Evolutionary conservation across 2,329 filamentous ascomycete species (phyloP), one percentile per base, ranked within the genome.

Genomic region (Massarina eburnea): DNA sequence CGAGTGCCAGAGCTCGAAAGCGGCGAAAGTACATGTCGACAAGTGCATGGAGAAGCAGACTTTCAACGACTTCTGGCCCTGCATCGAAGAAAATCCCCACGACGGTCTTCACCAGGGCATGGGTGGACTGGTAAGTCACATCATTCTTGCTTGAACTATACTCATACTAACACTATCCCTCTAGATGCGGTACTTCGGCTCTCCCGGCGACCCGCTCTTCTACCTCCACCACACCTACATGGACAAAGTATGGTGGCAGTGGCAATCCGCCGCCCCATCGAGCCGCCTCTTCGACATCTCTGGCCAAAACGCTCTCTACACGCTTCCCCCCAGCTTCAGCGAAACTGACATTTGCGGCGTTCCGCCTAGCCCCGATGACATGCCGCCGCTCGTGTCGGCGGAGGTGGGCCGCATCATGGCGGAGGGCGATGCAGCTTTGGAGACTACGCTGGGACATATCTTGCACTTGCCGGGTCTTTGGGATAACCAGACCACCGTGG

Each of bases 141-240:
- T 20, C 2, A 21, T 14, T 22, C 8, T 15, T 12, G 5, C 35
- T 8, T n/a, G 6, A 19, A 5, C 2, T 30, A 8, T 17, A 5
- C 12, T 30, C 27, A 26, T 26, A 14, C 4, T 30, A 30, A 5
- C n/a, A 14, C 12, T 14, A 26, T 26, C n/a, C 6, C 12, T 30
- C 27, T 34, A 59, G 57, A 57, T 61, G 55, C 32, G 40, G 9
- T 50, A 61, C 27, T 30, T 41, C 2, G 38, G 49, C 8, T 52
- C 54, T 3, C 58, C 58, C 2, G 56, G 58, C 3, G 58, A 61
- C 32, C 58, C 58, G 1, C 44, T 61, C 8, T 59, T 61, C 37
- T 59, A 58, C 39, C 41, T 61, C 15, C 58, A 59, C 24, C 54
- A 61, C 36, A 47, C 56, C 2, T 59, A 46, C 32, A 45, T 61